These are phyloP conservation scores for Rhodocollybia butyracea DNA, from an alignment of 768 basidiomycete species.

Conservation along the genomic window DNA sequence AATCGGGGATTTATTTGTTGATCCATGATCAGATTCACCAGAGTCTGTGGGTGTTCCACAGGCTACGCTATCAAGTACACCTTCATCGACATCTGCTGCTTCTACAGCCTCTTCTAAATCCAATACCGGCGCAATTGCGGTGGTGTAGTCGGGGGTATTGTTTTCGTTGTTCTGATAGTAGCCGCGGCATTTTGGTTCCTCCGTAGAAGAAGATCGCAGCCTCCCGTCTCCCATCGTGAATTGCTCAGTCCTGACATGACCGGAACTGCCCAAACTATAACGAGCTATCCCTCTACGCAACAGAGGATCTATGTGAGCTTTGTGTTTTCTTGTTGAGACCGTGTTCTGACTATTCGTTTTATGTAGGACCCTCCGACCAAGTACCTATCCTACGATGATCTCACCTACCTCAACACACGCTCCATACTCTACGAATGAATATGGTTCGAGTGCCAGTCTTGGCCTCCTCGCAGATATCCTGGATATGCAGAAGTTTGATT, in stretches of 20 bases:
- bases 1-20: not conserved
- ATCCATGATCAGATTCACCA: conserved; percentile 10
- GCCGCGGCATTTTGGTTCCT: conserved; percentile 13
- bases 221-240: too few species aligned
- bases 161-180: conserved; percentile 16
- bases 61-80: not conserved
- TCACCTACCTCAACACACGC: not conserved
- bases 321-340: not conserved
- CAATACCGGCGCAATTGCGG: conserved; percentile 23
- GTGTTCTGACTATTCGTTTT: not conserved
- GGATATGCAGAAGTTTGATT: conserved; percentile 1
- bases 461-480: not conserved
- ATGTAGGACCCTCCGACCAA: conserved; percentile 33
- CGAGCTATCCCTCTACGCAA: conserved; percentile 14
- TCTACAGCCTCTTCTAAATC: conserved; percentile 9
- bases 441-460: not conserved
- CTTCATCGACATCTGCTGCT: not conserved
- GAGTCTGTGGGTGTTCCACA: conserved; percentile 10
- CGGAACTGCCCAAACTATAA: conserved; percentile 2
- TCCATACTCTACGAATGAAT: not conserved
- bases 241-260: conserved; percentile 7
- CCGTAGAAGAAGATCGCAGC: not conserved
- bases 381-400: conserved; percentile 4
- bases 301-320: conserved; percentile 26
- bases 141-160: conserved; percentile 23